Base-by-base conservation (phyloP, 2,329 filamentous ascomycete species). In the Apiospora aurea region DNA sequence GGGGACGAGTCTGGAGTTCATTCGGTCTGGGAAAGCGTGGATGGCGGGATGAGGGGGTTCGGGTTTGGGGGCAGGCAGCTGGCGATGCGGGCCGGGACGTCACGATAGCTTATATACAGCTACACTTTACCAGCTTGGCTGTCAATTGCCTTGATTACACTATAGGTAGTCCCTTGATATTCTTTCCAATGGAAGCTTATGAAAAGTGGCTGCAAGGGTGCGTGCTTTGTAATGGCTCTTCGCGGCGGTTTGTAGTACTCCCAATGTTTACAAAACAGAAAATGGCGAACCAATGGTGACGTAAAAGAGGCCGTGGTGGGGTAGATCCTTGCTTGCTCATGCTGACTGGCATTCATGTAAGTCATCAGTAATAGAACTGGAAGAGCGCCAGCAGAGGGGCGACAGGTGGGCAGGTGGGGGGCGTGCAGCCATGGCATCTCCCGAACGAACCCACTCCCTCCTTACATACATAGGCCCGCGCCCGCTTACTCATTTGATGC, bases 151-250 rank as follows among this genome's bases (percentile, higher is more conserved):
- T 29, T 14, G 49, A 16, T 53, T 29, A 29, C n/a, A 5, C 11
- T 53, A 16, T n/a, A 53, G 24, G 7, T n/a, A 53, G 24, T 13
- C 49, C 24, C 49, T 53, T 49, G 46, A 29, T 13, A 13, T 18
- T n/a, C 21, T 49, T n/a, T 6, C 21, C n/a, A 53, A 24, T 26
- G 16, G 24, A 61, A 21, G 29, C 53, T 38, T 61, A 61, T 21
- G n/a, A 14, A 29, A 34, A 29, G 13, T 57, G 51, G 51, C 51
- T 67, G 61, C 26, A 29, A 53, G 41, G 41, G 38, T 61, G 73
- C 72, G 38, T 61, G 73, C 72, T 76, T 76, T 76, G 75, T 76
- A 72, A 76, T 73, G n/a, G 47, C n/a, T 34, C 71, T 38, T 38
- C 3, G 53, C 16, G 34, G 7, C 29, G 18, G 2, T 18, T 38